phyloP scores from a whole-genome alignment of 805 yeast genomes.

The Kluyveromyces dobzhanskii region DNA sequence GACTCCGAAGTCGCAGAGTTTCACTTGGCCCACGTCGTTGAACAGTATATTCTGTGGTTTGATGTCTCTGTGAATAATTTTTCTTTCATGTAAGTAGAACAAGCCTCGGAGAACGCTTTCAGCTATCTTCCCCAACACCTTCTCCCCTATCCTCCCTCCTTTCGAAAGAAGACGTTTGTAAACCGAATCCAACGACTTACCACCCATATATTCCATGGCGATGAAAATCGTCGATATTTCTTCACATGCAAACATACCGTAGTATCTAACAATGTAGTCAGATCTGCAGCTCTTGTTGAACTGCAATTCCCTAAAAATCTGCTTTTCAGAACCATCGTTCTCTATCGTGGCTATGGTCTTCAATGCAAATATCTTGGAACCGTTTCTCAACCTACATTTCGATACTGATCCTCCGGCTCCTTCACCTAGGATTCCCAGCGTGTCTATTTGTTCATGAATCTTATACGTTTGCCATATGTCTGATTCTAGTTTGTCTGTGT shows the following conservation, averaged over 20 bases:
- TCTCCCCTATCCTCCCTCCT: slow-evolving; percentile 87
- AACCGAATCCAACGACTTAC: slow-evolving; percentile 83
- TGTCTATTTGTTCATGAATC: slow-evolving; percentile 51
- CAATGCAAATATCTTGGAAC: slow-evolving; percentile 69
- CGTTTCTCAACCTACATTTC: slow-evolving; percentile 57
- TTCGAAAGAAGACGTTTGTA: slow-evolving; percentile 64
- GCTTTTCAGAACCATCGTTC: slow-evolving; percentile 72
- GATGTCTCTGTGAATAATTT: slow-evolving; percentile 90
- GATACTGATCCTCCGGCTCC: slow-evolving; percentile 91
- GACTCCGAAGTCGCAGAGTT: slow-evolving; percentile 95
- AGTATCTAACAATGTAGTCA: slow-evolving; percentile 81
- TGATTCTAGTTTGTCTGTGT: slow-evolving; percentile 48
- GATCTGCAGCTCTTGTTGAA: slow-evolving; percentile 77
- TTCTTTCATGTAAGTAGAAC: slow-evolving; percentile 78
- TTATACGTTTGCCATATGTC: slow-evolving; percentile 60
- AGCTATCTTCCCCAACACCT: slow-evolving; percentile 84
- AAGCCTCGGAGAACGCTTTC: slow-evolving; percentile 78
- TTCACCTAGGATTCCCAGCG: slow-evolving; percentile 74
- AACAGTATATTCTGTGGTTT: slow-evolving; percentile 90
- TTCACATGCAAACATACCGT: slow-evolving; percentile 82
- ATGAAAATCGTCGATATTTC: slow-evolving; percentile 76
- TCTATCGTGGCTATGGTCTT: slow-evolving; percentile 42
- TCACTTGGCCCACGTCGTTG: slow-evolving; percentile 70
- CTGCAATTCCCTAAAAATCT: slow-evolving; percentile 83
- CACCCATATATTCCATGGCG: slow-evolving; percentile 97